Base-by-base conservation (phyloP, 78 protist genomes). In the Dictyostelium firmibasis region DNA sequence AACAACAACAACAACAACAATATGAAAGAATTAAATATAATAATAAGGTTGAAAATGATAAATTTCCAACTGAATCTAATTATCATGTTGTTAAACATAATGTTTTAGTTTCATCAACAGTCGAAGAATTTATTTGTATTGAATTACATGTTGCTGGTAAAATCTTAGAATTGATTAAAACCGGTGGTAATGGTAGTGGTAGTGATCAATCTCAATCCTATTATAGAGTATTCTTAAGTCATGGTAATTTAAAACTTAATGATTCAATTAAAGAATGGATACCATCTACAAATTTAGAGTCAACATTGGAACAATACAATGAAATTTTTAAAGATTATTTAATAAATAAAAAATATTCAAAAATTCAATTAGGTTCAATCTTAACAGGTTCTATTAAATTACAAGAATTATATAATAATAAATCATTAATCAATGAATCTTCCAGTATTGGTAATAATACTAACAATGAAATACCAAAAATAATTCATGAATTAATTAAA, bases 11-110 rank as follows among this genome's bases (percentile, higher is more conserved):
- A 7, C 6, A 62, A 3, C 29, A 41, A 29, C 35, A 89, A 27
- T 67, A 44, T 5, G 70, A 89, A 18, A 43, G 72, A 13, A 27
- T 44, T 27, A 20, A 2, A 70, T 85, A 85, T 41, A 18, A 70
- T 23, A 20, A 29, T 31, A 14, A 2, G 23, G 18, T 27, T 67
- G 38, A 38, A 62, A n/a, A 44, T 10, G 36, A 75, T 57, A 23
- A 27, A 23, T 89, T 89, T 43, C 94, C 94, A 64, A 67, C 75
- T 0, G 79, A 81, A n/a, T 85, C 74, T 3, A 41, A 29, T 2
- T 89, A 89, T 69, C 94, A 89, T 47, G n/a, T 89, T 69, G 75
- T 89, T 6, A 89, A 89, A 47, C 83, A 89, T 36, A 89, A 81
- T 50, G 41, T 89, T 8, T 41, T 89, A 29, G 20, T 35, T 2